Evolutionary conservation across 2,329 filamentous ascomycete genomes (phyloP), one percentile per base, ranked within the genome.

Genomic region (Aureobasidium namibiae): DNA sequence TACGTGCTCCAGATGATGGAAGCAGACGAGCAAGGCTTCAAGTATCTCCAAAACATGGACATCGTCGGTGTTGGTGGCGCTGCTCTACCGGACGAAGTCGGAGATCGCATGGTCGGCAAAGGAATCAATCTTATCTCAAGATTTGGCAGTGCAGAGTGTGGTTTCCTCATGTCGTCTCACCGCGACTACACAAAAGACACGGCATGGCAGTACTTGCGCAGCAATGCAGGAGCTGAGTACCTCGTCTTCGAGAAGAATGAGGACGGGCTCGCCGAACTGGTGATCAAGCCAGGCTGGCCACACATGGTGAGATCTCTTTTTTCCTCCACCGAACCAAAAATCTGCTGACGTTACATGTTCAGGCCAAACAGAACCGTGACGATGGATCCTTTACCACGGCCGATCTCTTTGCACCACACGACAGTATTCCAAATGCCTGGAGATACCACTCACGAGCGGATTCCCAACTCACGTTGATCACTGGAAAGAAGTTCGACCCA

Each of bases 401-500:
- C 1, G 85, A 88, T 66, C 67, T 88, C 1, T 87, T 88, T 61
- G 76, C 77, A 56, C 73, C 73, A 1, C 84, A 88, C 65, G 65
- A 75, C 0, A 72, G 63, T 0, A 80, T 82, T 8, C 60, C 70
- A 0, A 72, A 80, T 57, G 81, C 82, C 0, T 88, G 84, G 84
- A 76, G 78, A 34, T 87, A 87, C 65, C 77, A 85, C 56, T 82
- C 80, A 1, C 74, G 85, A 39, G 78, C 79, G 0, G 86, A 88
- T 63, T 78, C 81, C 3, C 83, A 83, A 56, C 76, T 88, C 36
- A 82, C 81, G 0, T 74, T 88, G 4, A 73, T 82, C 10, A 88
- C 84, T 7, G 85, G 85, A 2, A 87, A 87, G 73, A 88, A 88
- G 64, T 86, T 88, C 61, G 83, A 87, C 63, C 84, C 85, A 1